Evolutionary conservation across 2,329 filamentous ascomycete genomes (phyloP).

Genomic region (Podosphaera xanthii): DNA sequence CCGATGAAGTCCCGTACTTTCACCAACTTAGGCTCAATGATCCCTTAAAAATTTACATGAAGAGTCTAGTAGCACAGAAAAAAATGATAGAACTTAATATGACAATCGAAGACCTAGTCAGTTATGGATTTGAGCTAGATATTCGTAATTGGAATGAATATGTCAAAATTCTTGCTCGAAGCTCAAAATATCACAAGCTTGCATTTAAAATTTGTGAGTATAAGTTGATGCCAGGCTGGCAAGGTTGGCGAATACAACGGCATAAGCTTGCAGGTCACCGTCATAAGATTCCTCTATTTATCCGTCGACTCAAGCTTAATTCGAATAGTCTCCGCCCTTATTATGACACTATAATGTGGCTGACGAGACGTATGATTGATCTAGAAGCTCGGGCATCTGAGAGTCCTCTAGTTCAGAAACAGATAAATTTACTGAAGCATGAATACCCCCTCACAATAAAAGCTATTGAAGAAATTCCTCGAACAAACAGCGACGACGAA

Average conservation of each 20-base stretch:
- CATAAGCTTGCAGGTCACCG: conserved; percentile 9
- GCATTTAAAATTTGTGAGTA: conserved; percentile 58
- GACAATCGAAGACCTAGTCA: conserved; percentile 25
- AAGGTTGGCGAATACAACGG: conserved; percentile 34
- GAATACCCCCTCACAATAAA: conserved; percentile 13
- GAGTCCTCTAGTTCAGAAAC: conserved; percentile 7
- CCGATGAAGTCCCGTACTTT: background rate
- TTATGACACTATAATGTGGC: conserved; percentile 12
- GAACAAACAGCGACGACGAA: background rate
- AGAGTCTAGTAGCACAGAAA: conserved; percentile 27
- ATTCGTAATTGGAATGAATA: conserved; percentile 63
- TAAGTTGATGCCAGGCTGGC: conserved; percentile 57
- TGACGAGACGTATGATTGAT: conserved; percentile 12
- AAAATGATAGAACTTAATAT: conserved; percentile 27
- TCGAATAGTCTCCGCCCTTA: conserved; percentile 12
- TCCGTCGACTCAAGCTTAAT: conserved; percentile 8
- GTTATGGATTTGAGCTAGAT: conserved; percentile 49
- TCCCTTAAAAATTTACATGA: conserved; percentile 25
- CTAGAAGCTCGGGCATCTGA: conserved; percentile 12
- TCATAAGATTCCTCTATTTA: conserved; percentile 10
- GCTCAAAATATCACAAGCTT: conserved; percentile 29
- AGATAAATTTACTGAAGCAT: conserved; percentile 11
- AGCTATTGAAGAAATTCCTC: conserved; percentile 14
- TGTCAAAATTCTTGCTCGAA: conserved; percentile 41
- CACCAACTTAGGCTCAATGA: conserved; percentile 20